These are phyloP conservation scores for Mariannaea elegans DNA, from an alignment of 2,329 filamentous ascomycete genomes.

Conservation along the genomic window DNA sequence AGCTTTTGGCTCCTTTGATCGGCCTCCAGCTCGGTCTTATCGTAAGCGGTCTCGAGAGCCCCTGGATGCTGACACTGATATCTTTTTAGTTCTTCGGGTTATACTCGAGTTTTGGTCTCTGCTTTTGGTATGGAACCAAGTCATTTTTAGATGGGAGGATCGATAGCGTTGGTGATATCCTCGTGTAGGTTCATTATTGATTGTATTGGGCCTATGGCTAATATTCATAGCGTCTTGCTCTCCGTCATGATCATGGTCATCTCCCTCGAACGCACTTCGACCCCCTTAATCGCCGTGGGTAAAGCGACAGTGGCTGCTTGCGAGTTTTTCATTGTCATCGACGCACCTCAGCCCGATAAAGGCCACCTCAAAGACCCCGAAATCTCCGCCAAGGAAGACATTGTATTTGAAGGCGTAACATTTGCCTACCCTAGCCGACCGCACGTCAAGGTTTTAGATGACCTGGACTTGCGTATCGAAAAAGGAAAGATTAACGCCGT, in stretches of 20 bases:
- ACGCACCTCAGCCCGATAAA: constrained; percentile 52
- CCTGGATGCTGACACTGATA: constrained; percentile 19
- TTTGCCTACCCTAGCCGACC: constrained; percentile 78
- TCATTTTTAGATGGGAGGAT: constrained; percentile 58
- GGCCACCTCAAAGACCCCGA: constrained; percentile 49
- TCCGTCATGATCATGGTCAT: constrained; percentile 67
- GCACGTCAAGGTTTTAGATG: constrained; percentile 69
- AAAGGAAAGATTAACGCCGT: constrained; percentile 76
- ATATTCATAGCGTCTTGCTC: constrained; percentile 55
- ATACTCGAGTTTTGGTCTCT: constrained; percentile 62
- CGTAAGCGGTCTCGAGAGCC: constrained; percentile 31
- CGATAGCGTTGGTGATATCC: constrained; percentile 59
- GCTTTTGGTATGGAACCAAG: constrained; percentile 71
- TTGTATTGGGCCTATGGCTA: background rate
- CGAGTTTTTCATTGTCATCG: constrained; percentile 65
- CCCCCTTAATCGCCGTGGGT: constrained; percentile 65
- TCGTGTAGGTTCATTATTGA: constrained; percentile 55
- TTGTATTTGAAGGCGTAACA: constrained; percentile 67
- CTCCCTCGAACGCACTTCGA: constrained; percentile 65
- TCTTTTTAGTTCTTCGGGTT: constrained; percentile 59
- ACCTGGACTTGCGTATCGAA: constrained; percentile 65
- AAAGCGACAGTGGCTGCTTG: constrained; percentile 67
- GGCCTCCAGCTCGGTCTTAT: constrained; percentile 63
- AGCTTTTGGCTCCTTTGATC: constrained; percentile 59
- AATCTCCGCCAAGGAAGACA: constrained; percentile 50